phyloP scores from a whole-genome alignment of 2,329 filamentous ascomycete genomes.

The Pseudogymnoascus sp. region DNA sequence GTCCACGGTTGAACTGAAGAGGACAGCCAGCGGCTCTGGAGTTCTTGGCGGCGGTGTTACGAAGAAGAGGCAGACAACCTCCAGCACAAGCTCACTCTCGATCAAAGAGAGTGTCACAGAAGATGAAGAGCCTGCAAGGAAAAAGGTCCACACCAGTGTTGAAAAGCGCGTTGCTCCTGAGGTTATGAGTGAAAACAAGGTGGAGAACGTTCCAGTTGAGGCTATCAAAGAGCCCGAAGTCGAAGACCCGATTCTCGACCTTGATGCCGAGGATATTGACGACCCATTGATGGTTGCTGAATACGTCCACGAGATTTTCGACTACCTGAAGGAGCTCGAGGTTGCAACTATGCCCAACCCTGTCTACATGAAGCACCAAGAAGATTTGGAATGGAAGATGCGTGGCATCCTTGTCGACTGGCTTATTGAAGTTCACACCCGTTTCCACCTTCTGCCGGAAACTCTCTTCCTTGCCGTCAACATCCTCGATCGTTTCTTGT shows the following conservation, averaged over 20 bases:
- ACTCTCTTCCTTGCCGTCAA: constrained; percentile 96
- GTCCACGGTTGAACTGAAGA: constrained; percentile 55
- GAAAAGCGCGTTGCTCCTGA: constrained; percentile 36
- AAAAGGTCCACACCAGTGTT: constrained; percentile 53
- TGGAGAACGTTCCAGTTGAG: constrained; percentile 21
- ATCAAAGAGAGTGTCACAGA: constrained; percentile 56
- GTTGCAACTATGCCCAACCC: constrained; percentile 75
- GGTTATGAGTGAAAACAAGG: constrained; percentile 33
- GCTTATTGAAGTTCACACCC: constrained; percentile 96
- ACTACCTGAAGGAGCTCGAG: constrained; percentile 87
- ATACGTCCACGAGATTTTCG: constrained; percentile 95
- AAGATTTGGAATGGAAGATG: constrained; percentile 97
- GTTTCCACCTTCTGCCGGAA: constrained; percentile 91
- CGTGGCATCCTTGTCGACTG: constrained; percentile 95
- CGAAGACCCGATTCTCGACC: constrained; percentile 47
- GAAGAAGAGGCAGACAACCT: constrained; percentile 60
- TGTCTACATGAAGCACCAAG: constrained; percentile 90
- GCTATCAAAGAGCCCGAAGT: constrained; percentile 22
- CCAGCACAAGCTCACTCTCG: constrained; percentile 43
- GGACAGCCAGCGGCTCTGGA: constrained; percentile 65
- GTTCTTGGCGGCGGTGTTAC: constrained; percentile 50
- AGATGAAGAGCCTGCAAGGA: constrained; percentile 61
- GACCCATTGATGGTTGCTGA: constrained; percentile 98
- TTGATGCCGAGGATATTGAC: constrained; percentile 82
- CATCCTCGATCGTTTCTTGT: constrained; percentile 96